These are phyloP conservation scores for Daldinia loculata DNA, from an alignment of 495 filamentous ascomycete species.

Conservation along the genomic window DNA sequence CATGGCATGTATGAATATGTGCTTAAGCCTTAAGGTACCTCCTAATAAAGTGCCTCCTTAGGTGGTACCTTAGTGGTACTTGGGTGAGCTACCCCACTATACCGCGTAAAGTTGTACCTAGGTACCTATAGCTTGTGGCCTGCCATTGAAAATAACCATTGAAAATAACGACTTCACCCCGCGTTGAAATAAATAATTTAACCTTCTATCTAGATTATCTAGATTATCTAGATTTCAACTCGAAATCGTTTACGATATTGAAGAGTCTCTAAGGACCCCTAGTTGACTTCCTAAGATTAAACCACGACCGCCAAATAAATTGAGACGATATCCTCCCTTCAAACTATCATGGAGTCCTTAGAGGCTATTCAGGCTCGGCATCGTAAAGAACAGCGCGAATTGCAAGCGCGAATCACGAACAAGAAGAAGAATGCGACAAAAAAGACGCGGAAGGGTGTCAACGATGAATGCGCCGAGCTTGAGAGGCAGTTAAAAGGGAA, in stretches of 20 bases:
- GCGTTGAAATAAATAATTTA: constrained; percentile 7
- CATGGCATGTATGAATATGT: no score
- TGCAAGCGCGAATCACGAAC: constrained; percentile 83
- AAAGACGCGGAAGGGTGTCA: constrained; percentile 91
- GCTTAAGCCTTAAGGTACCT: not conserved
- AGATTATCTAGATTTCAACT: not conserved
- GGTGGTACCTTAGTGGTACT: no score
- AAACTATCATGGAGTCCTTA: constrained; percentile 56
- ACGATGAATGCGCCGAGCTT: constrained; percentile 80
- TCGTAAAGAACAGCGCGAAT: constrained; percentile 86
- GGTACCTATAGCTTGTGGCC: not conserved
- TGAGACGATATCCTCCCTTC: not conserved
- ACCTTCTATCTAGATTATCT: not conserved
- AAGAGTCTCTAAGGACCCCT: not conserved
- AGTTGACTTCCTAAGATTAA: not conserved
- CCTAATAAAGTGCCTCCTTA: no score
- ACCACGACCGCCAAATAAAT: not conserved
- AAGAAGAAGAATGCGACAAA: constrained; percentile 97
- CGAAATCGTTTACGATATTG: not conserved
- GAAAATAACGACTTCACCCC: constrained; percentile 6
- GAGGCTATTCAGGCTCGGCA: constrained; percentile 82
- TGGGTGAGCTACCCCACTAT: constrained; percentile 1
- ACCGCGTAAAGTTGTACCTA: not conserved
- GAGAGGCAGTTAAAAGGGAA: constrained; percentile 72
- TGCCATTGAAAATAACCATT: not conserved